Evolutionary conservation across 139 green algal species (phyloP).

Genomic region (Ettlia oleoabundans): DNA sequence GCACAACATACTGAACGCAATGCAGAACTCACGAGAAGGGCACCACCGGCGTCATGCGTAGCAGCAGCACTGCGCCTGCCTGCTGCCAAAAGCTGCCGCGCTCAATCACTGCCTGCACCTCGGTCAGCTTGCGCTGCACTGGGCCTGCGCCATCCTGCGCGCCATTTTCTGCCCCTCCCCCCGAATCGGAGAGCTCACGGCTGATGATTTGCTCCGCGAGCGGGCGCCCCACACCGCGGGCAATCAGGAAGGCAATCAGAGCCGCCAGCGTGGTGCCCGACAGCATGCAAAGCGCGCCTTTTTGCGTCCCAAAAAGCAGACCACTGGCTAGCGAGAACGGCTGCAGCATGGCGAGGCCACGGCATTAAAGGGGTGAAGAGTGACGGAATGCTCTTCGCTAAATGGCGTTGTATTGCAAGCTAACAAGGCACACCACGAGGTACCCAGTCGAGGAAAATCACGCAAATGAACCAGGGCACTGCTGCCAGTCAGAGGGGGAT

Average conservation of each 20-base stretch:
- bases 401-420: background rate
- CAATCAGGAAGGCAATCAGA: constrained; percentile 35
- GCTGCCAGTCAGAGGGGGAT: background rate
- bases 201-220: constrained; percentile 35
- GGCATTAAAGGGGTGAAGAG: too few relatives aligned
- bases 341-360: constrained; percentile 38
- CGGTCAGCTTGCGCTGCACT: constrained; percentile 46
- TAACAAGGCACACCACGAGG: background rate
- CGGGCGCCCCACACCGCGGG: constrained; percentile 26
- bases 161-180: background rate
- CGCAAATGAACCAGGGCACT: background rate
- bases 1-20: too few relatives aligned
- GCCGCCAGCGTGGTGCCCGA: constrained; percentile 37
- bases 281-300: constrained; percentile 54
- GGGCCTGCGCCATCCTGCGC: background rate
- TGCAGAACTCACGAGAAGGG: constrained; percentile 63
- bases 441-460: too few relatives aligned
- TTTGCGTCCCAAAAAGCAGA: constrained; percentile 79
- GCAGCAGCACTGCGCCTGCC: constrained; percentile 70
- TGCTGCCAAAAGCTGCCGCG: constrained; percentile 74
- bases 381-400: too few relatives aligned
- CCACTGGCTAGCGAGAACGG: constrained; percentile 79
- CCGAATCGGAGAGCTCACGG: background rate
- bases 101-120: constrained; percentile 67
- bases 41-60: constrained; percentile 84